Evolutionary conservation across 345 rosid species (phyloP).

Genomic region (Acer negundo): DNA sequence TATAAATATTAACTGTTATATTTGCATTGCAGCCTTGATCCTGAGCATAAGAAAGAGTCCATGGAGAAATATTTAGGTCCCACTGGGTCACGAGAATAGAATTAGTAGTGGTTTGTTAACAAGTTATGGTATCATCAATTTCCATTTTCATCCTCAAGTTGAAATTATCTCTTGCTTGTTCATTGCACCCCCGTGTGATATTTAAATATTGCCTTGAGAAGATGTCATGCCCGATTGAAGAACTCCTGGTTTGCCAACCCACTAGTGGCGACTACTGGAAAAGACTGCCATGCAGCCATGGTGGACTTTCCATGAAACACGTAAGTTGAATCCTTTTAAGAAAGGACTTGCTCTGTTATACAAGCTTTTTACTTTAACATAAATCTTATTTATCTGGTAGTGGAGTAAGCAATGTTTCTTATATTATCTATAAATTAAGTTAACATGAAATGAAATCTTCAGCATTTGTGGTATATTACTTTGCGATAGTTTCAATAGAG

Average conservation of each 20-base stretch:
- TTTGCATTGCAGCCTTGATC: slow-evolving; percentile 91
- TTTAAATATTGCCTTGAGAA: neutral
- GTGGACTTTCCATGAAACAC: neutral
- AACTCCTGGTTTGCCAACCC: slow-evolving; percentile 1
- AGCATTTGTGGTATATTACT: neutral
- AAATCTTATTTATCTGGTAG: neutral
- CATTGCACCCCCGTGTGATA: neutral
- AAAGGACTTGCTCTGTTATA: neutral
- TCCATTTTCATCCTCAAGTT: neutral
- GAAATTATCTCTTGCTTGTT: neutral
- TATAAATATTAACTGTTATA: slow-evolving; percentile 24
- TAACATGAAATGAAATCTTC: neutral
- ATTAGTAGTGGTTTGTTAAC: slow-evolving; percentile 22
- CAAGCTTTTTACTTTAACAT: slow-evolving; percentile 4
- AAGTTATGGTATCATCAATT: neutral
- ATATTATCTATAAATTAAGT: neutral
- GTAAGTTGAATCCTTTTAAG: slow-evolving; percentile 5
- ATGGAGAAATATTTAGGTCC: slow-evolving; percentile 95
- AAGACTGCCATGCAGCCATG: neutral
- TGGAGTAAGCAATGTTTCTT: neutral
- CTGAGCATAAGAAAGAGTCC: slow-evolving; percentile 94
- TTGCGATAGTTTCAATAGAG: neutral
- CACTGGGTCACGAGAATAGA: slow-evolving; percentile 37
- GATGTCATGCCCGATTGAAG: neutral
- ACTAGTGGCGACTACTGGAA: neutral